Evolutionary conservation across 768 basidiomycete species (phyloP).

Genomic region (Stropharia rugosoannulata): DNA sequence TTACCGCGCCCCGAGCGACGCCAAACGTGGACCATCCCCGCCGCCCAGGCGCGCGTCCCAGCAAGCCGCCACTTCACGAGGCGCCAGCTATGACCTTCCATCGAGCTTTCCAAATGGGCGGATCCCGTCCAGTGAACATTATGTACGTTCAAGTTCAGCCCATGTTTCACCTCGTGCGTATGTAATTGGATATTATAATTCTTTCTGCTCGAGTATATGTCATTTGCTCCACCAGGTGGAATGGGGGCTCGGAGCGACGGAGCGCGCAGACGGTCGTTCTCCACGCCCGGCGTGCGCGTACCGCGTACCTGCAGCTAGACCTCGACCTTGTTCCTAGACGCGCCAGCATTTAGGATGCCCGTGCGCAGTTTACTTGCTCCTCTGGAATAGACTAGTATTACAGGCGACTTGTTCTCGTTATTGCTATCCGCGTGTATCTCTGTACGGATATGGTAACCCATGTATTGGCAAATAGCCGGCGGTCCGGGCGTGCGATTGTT

Average conservation of each 20-base stretch:
- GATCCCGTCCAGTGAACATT: constrained; percentile 1
- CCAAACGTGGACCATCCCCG: too few relatives aligned
- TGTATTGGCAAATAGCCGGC: not conserved
- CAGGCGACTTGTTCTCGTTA: constrained; percentile 4
- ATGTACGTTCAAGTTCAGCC: not conserved
- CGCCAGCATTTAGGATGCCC: not conserved
- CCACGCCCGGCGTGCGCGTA: too few relatives aligned
- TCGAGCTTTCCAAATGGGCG: not conserved
- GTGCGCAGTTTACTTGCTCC: not conserved
- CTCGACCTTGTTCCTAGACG: too few relatives aligned
- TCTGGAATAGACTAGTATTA: not conserved
- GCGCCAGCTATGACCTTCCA: not conserved
- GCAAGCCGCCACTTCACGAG: constrained; percentile 3
- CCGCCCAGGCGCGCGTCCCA: constrained; percentile 1
- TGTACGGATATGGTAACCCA: not conserved
- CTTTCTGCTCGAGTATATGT: not conserved
- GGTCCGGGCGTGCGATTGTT: not conserved
- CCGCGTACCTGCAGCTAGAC: too few relatives aligned
- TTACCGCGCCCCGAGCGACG: too few relatives aligned
- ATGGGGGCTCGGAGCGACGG: too few relatives aligned
- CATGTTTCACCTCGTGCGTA: not conserved
- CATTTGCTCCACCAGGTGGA: not conserved
- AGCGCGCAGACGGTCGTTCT: too few relatives aligned
- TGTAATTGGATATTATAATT: constrained; percentile 1
- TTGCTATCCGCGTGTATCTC: constrained; percentile 4